A percentile compares a stretch with the other conserved stretches of the same genome.
phyloP scores from a whole-genome alignment of 495 filamentous ascomycete species.

The Neurospora sp. region DNA sequence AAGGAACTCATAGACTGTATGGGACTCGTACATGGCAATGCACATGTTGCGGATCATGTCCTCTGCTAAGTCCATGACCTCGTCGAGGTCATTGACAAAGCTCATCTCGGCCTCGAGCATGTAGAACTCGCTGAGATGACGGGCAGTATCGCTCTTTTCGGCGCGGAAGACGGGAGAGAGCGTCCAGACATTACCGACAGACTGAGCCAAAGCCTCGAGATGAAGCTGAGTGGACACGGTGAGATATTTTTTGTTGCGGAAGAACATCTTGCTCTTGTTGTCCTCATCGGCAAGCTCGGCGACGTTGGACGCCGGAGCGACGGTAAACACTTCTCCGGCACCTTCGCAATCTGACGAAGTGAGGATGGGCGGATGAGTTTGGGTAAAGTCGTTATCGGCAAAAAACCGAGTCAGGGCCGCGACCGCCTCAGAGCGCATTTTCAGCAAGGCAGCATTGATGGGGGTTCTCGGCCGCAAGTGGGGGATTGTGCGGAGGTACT shows the following conservation, averaged over 20 bases:
- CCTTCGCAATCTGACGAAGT: conserved; percentile 98
- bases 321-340: conserved; percentile 86
- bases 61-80: conserved; percentile 72
- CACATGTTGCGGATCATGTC: conserved; percentile 57
- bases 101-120: conserved; percentile 91
- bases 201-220: conserved; percentile 82
- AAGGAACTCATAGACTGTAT: conserved; percentile 50
- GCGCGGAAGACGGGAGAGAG: conserved; percentile 89
- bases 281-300: conserved; percentile 5
- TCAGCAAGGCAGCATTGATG: conserved; percentile 67
- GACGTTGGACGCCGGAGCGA: conserved; percentile 36
- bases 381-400: conserved; percentile 56
- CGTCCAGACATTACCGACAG: conserved; percentile 87
- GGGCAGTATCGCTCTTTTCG: conserved; percentile 86
- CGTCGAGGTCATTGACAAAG: conserved; percentile 59
- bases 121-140: conserved; percentile 96
- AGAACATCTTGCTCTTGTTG: conserved; percentile 46
- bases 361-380: conserved; percentile 86
- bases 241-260: conserved; percentile 83
- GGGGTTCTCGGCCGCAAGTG: conserved; percentile 83
- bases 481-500: conserved; percentile 80
- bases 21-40: conserved; percentile 41
- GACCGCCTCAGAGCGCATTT: conserved; percentile 73
- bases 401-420: conserved; percentile 67
- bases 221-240: conserved; percentile 94